Conservation (phyloP, 2,329 filamentous ascomycete genomes). For the Cytospora schulzeri region DNA sequence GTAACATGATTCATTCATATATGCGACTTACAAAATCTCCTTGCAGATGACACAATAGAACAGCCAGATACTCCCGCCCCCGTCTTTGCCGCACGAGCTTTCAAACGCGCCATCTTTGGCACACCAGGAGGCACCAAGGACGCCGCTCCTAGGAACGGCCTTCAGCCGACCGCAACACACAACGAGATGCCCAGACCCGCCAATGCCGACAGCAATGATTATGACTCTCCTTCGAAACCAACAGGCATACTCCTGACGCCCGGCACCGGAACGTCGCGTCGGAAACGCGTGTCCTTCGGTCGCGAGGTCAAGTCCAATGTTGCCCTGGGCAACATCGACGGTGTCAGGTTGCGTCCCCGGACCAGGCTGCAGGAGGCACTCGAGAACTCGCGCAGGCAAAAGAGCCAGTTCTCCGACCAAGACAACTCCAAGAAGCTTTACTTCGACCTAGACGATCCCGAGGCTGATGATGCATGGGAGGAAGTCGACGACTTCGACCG, state of each 20-base stretch:
- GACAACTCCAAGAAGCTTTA: constrained; percentile 58
- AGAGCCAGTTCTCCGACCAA: constrained; percentile 11
- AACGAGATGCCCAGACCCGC: constrained; percentile 30
- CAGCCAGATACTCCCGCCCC: constrained; percentile 67
- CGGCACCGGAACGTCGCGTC: constrained; percentile 60
- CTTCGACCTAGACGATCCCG: constrained; percentile 39
- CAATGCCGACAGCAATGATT: constrained; percentile 17
- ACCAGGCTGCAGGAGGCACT: constrained; percentile 50
- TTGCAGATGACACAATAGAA: constrained; percentile 50
- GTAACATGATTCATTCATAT: background rate
- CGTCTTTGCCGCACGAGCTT: constrained; percentile 65
- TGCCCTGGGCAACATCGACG: constrained; percentile 34
- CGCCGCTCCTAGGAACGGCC: constrained; percentile 26
- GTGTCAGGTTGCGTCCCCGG: constrained; percentile 36
- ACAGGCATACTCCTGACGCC: constrained; percentile 66
- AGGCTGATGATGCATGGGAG: constrained; percentile 53
- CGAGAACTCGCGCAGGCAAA: constrained; percentile 44
- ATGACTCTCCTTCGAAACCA: constrained; percentile 52
- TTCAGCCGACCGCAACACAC: constrained; percentile 33
- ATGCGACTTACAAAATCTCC: constrained; percentile 1
- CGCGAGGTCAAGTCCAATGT: constrained; percentile 51
- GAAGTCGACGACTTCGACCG: constrained; percentile 49
- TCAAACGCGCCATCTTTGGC: constrained; percentile 66
- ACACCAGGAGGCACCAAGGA: constrained; percentile 47
- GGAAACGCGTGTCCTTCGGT: constrained; percentile 68